Conservation (phyloP, 1,284 basidiomycete genomes). For the Hymenochaete sp. region DNA sequence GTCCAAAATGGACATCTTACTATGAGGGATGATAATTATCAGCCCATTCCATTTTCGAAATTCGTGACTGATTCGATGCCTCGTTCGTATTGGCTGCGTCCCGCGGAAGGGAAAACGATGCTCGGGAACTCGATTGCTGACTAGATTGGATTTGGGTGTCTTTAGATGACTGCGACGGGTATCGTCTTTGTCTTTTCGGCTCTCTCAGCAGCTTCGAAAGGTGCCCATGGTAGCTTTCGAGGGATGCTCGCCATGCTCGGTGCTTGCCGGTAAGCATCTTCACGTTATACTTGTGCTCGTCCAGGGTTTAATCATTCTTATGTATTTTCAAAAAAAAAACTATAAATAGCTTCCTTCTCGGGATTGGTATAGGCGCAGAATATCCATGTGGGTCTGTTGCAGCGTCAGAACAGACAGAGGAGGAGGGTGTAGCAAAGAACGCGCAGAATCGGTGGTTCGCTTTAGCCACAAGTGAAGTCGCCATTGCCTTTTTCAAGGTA, state of each 20-base stretch:
- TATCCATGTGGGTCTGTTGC: conserved; percentile 92
- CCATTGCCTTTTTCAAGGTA: conserved; percentile 1
- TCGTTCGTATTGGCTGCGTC: too few relatives aligned
- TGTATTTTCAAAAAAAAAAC: background rate
- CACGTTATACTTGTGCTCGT: background rate
- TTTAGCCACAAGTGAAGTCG: conserved; percentile 62
- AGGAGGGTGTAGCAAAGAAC: conserved; percentile 64
- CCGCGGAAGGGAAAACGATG: too few relatives aligned
- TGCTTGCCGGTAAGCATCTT: conserved; percentile 65
- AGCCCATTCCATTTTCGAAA: too few relatives aligned
- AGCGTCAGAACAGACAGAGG: conserved; percentile 85
- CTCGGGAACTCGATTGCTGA: too few relatives aligned
- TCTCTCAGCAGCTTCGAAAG: conserved; percentile 77
- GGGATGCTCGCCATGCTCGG: conserved; percentile 73
- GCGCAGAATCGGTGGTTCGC: conserved; percentile 83
- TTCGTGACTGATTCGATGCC: too few relatives aligned
- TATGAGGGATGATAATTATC: too few relatives aligned
- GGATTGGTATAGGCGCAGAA: conserved; percentile 81
- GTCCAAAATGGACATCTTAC: too few relatives aligned
- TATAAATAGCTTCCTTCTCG: conserved; percentile 59
- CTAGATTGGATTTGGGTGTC: background rate
- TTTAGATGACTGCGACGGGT: conserved; percentile 63
- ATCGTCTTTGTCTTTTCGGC: conserved; percentile 76
- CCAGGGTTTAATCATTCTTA: background rate
- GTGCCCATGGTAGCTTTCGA: conserved; percentile 60